Evolutionary conservation across 345 rosid genomes (phyloP).

Genomic region (Mangifera indica): DNA sequence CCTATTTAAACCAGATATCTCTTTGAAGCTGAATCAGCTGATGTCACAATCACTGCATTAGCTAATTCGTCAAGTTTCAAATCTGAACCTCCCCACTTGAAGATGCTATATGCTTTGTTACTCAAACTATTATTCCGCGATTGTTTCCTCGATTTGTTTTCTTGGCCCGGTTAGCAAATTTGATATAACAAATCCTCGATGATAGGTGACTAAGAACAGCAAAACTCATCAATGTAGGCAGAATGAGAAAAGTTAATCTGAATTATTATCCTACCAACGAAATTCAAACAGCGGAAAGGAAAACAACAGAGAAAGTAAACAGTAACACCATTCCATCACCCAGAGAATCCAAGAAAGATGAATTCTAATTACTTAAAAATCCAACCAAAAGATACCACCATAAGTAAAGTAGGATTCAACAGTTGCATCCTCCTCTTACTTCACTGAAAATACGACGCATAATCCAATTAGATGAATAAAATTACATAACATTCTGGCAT

Average conservation of each 20-base stretch:
- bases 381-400: background rate
- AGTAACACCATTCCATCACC: background rate
- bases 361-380: background rate
- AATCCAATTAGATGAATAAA: too few species aligned
- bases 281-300: constrained; percentile 8
- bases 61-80: too few species aligned
- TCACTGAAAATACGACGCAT: background rate
- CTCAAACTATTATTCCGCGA: too few species aligned
- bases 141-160: background rate
- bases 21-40: too few species aligned
- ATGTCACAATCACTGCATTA: too few species aligned
- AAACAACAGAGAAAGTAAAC: constrained; percentile 1
- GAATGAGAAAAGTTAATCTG: background rate
- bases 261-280: constrained; percentile 5
- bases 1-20: too few species aligned
- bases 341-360: constrained; percentile 16
- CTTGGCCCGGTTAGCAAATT: background rate
- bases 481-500: too few species aligned
- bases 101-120: too few species aligned
- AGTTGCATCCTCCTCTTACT: background rate
- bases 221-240: background rate
- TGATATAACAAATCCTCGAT: background rate
- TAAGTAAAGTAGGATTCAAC: background rate
- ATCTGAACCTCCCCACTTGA: too few species aligned
- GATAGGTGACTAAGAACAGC: background rate